Conservation (phyloP, 2,329 filamentous ascomycete species). For the Calonectria fujianensis region DNA sequence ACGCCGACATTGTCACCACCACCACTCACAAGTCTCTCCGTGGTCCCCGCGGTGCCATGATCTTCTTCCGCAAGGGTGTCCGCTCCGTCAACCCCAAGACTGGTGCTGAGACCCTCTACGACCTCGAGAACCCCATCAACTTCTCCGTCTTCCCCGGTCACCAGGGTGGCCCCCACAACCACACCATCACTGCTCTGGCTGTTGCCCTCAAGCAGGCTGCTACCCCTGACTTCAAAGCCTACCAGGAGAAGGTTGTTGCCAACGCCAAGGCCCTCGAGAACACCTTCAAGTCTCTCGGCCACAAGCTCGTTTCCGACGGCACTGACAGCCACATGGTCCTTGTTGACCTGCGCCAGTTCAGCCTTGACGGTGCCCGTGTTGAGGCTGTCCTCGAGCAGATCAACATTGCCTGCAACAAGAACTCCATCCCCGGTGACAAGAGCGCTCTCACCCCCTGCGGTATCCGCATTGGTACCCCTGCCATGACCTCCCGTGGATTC, state of each 20-base stretch:
- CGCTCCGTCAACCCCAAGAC: slow-evolving; percentile 92
- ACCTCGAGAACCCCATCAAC: slow-evolving; percentile 97
- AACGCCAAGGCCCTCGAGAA: slow-evolving; percentile 95
- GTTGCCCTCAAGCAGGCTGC: slow-evolving; percentile 97
- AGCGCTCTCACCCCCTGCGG: slow-evolving; percentile 95
- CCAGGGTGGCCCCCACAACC: slow-evolving; percentile 99
- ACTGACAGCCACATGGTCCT: slow-evolving; percentile 99
- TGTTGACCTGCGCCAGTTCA: slow-evolving; percentile 90
- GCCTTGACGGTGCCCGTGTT: slow-evolving; percentile 93
- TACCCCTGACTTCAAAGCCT: slow-evolving; percentile 91
- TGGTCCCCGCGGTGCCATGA: slow-evolving; percentile 98
- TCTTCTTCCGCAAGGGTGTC: slow-evolving; percentile 99
- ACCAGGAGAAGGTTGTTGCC: slow-evolving; percentile 93
- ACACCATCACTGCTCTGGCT: slow-evolving; percentile 97
- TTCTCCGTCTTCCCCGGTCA: slow-evolving; percentile 99
- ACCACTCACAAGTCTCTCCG: slow-evolving; percentile 99
- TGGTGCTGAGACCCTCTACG: slow-evolving; percentile 91
- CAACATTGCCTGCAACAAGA: slow-evolving; percentile 99
- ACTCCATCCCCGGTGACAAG: slow-evolving; percentile 98
- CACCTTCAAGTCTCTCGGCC: slow-evolving; percentile 89
- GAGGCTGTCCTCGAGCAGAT: slow-evolving; percentile 98
- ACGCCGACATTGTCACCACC: slow-evolving; percentile 97
- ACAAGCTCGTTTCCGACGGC: slow-evolving; percentile 95
- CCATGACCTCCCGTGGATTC: slow-evolving; percentile 98
- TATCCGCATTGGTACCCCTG: slow-evolving; percentile 96